Base-by-base conservation (phyloP, 2,329 filamentous ascomycete species). In the Helotiales sp. region DNA sequence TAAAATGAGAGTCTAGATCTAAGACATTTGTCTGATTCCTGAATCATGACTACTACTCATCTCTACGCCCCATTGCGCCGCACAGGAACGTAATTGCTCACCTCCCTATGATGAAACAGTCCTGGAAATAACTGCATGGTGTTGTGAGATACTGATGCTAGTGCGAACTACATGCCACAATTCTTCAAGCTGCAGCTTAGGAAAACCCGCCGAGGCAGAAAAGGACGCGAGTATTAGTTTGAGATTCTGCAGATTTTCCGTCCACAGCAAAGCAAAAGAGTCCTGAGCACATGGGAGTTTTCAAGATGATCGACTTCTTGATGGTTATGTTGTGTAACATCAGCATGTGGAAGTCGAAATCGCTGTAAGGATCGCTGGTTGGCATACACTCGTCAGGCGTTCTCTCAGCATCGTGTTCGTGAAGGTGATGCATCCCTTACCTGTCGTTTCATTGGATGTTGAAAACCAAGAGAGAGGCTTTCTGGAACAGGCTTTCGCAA, bases 111-210 rank as follows among this genome's bases (percentile, higher is more conserved):
- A 19, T 47, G 30, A 54, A 44, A 24, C 31, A 47, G 30, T 30
- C 24, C 52, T 38, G 31, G 30, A 54, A 27, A 36, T 42, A 54
- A 31, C 30, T 54, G 52, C 52, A 31, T 40, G 42, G 22, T 48
- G 22, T 31, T 40, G 30, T 44, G 19, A 24, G 7, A n/a, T 34
- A 10, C 30, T 12, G 29, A 31, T 25, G 38, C 24, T 25, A n/a
- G n/a, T 33, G 42, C 27, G 31, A 46, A 44, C 24, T 9, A 24
- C 27, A 19, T 30, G 15, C 24, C 38, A n/a, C 29, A 30, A 46
- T 54, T 24, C 22, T 44, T 12, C 22, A 44, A 25, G 40, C 19
- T 19, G 24, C 19, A 19, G n/a, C 36, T 40, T 10, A 22, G 24
- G 36, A 40, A 9, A 40, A 34, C n/a, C 40, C 40, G 13, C 40